phyloP scores from a whole-genome alignment of 2,329 filamentous ascomycete genomes.

The Aspergillus versicolor region DNA sequence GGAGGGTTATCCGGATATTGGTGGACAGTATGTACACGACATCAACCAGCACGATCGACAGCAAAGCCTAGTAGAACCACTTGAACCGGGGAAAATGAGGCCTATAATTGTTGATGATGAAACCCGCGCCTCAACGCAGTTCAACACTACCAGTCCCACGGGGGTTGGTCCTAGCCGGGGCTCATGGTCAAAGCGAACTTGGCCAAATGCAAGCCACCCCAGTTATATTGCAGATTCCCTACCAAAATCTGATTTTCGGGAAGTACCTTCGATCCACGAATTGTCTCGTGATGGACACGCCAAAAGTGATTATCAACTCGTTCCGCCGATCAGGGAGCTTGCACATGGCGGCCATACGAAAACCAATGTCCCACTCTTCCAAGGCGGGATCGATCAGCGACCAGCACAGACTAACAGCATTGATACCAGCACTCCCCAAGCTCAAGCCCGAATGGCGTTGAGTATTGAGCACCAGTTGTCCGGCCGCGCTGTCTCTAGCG shows the following conservation, averaged over 20 bases:
- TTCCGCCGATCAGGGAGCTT: conserved; percentile 43
- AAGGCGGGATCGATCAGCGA: conserved; percentile 37
- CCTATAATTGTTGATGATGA: conserved; percentile 49
- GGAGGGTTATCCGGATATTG: conserved; percentile 55
- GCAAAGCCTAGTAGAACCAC: conserved; percentile 31
- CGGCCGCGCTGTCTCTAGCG: conserved; percentile 40
- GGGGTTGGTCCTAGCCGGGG: conserved; percentile 31
- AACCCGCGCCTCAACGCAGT: conserved; percentile 37
- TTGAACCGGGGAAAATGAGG: conserved; percentile 47
- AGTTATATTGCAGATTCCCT: conserved; percentile 39
- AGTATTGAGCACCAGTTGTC: conserved; percentile 43
- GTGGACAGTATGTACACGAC: conserved; percentile 39
- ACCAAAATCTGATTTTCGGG: conserved; percentile 41
- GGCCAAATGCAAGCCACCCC: conserved; percentile 38
- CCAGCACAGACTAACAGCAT: conserved; percentile 33
- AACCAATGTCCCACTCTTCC: conserved; percentile 37
- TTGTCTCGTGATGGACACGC: conserved; percentile 37
- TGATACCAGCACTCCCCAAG: conserved; percentile 43
- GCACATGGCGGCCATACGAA: conserved; percentile 37
- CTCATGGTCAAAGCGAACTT: conserved; percentile 42
- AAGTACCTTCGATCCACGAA: conserved; percentile 42
- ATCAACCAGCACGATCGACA: conserved; percentile 41
- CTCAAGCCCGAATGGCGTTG: conserved; percentile 45
- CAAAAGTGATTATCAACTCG: conserved; percentile 42
- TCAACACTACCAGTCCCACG: conserved; percentile 42